Percentiles rank a stretch among this genome's conserved stretches.
Conservation (phyloP, 2,329 filamentous ascomycete genomes). For the Aspergillus viridinutans region DNA sequence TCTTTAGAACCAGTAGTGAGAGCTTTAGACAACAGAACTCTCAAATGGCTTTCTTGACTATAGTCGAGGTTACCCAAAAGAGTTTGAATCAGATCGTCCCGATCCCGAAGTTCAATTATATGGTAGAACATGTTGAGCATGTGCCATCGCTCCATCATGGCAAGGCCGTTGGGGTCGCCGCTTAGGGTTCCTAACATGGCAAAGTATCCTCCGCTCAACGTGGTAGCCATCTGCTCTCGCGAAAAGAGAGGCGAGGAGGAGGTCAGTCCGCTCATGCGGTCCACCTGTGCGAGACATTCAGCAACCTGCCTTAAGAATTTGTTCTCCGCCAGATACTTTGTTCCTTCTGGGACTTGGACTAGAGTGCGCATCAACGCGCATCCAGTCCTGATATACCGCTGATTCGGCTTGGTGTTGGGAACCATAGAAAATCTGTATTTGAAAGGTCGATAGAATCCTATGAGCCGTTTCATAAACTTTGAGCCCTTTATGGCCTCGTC, state of each 20-base stretch:
- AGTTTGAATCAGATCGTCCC: constrained; percentile 85
- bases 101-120: constrained; percentile 84
- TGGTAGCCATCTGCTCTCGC: constrained; percentile 75
- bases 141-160: constrained; percentile 91
- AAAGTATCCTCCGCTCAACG: constrained; percentile 89
- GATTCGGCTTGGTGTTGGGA: constrained; percentile 84
- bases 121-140: constrained; percentile 99
- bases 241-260: constrained; percentile 82
- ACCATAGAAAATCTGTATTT: constrained; percentile 92
- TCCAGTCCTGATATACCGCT: constrained; percentile 87
- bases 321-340: constrained; percentile 81
- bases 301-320: constrained; percentile 91
- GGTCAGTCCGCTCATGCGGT: constrained; percentile 70
- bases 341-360: constrained; percentile 78
- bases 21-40: constrained; percentile 89
- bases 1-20: constrained; percentile 86
- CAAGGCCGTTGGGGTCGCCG: constrained; percentile 73
- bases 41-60: constrained; percentile 77
- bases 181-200: constrained; percentile 85
- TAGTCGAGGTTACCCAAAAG: constrained; percentile 92
- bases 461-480: constrained; percentile 90
- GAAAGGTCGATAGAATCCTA: constrained; percentile 94
- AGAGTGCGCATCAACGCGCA: constrained; percentile 84
- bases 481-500: constrained; percentile 93
- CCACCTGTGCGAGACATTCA: constrained; percentile 92